Base-by-base conservation (phyloP, 345 rosid genomes). In the Eutrema heterophyllum region DNA sequence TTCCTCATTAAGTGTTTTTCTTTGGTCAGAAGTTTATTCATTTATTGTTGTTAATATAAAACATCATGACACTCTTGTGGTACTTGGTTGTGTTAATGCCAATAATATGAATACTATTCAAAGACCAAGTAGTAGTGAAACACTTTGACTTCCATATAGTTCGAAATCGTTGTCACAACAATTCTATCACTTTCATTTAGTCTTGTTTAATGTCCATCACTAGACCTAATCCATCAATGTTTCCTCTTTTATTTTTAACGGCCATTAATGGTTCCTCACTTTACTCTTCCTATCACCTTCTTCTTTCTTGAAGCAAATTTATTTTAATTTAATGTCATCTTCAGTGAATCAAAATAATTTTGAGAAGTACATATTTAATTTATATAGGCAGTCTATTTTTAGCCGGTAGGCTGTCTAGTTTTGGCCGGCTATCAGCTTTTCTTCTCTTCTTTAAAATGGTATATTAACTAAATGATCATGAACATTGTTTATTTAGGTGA, bases 141-240 rank as follows among this genome's bases (percentile, higher is more conserved):
- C 32, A 30, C 24, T 57, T 33, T 69, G 65, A 69, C 66, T 70
- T 70, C 40, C 40, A 49, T 70, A 59, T 59, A 46, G 58, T 70
- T 36, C 5, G 7, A 45, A 57, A 57, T 70, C 16, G 13, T 36
- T 26, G 66, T 70, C 68, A 38, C 48, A 59, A 58, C 46, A 46
- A 70, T n/a, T 70, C 38, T 6, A 58, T 70, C 57, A 35, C 40
- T 58, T 36, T 58, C 67, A 59, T 48, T 48, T 46, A 59, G 74
- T 70, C 66, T 33, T 57, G 63, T 68, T 44, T 30, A 11, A 57
- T 54, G 63, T 41, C 52, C 16, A 57, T 58, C 74, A 58, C n/a
- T 58, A 58, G 36, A 49, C 66, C 55, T 57, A 33, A 70, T 57
- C 56, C 65, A 68, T 68, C 61, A 67, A 27, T 14, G 29, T 14